Evolutionary conservation across 805 yeast genomes (phyloP).

Genomic region (Isabelozyma gotoi): DNA sequence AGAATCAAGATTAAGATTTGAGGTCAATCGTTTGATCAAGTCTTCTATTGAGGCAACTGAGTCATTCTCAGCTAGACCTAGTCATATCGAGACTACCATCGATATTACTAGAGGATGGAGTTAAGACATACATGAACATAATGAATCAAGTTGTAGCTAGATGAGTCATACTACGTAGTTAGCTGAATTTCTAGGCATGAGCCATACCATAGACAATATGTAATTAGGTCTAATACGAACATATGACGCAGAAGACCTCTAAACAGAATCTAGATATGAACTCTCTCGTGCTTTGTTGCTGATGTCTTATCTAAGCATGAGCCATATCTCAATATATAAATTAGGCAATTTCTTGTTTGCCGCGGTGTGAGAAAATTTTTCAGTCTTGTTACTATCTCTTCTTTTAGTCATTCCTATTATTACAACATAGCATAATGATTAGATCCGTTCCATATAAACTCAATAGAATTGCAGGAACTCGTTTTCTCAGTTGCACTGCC

Average conservation of each 20-base stretch:
- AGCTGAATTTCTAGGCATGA: no score
- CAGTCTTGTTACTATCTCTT: not conserved
- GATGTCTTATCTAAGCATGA: no score
- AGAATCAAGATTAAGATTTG: constrained; percentile 55
- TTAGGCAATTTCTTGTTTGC: constrained; percentile 4
- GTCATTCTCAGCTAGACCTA: constrained; percentile 9
- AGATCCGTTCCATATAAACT: constrained; percentile 5
- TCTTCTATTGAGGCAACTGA: constrained; percentile 22
- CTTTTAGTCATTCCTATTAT: not conserved
- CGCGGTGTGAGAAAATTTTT: constrained; percentile 1
- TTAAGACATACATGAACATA: not conserved
- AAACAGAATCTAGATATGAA: no score
- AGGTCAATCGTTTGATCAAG: constrained; percentile 43
- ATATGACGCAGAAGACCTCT: no score
- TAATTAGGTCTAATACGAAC: no score
- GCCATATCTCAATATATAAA: not conserved
- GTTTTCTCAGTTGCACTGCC: not conserved
- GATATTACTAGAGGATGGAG: constrained; percentile 22
- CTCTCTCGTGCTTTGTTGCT: no score
- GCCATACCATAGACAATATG: no score
- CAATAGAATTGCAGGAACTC: not conserved
- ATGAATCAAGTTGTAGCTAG: not conserved
- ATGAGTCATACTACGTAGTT: not conserved
- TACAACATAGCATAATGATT: constrained; percentile 9
- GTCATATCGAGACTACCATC: constrained; percentile 36